A percentile compares a stretch with the other conserved stretches of the same genome.
phyloP scores from a whole-genome alignment of 768 basidiomycete genomes.

The Trametes villosa region DNA sequence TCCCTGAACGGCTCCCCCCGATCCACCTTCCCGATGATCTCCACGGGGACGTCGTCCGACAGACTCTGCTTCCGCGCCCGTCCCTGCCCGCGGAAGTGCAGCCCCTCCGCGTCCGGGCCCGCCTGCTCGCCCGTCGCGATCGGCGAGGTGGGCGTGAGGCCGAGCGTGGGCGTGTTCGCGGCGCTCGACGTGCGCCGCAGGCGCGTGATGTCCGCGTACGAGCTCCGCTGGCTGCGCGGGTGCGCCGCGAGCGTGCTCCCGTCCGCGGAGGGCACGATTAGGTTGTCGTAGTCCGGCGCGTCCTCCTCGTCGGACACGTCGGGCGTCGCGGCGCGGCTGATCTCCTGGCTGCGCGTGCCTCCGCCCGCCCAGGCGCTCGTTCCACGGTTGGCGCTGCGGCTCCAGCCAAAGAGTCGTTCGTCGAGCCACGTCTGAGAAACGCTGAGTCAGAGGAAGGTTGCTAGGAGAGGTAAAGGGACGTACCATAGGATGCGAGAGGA shows the following conservation, averaged over 20 bases:
- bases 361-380: conserved; percentile 90
- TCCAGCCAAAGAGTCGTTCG: conserved; percentile 93
- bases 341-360: conserved; percentile 59
- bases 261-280: conserved; percentile 63
- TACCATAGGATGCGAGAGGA: conserved; percentile 87
- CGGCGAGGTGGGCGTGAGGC: conserved; percentile 15
- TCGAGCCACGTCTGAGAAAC: conserved; percentile 77
- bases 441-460: conserved; percentile 1
- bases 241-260: conserved; percentile 38
- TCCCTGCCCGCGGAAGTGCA: conserved; percentile 41
- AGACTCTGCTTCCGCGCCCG: conserved; percentile 66
- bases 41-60: conserved; percentile 64
- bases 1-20: conserved; percentile 60
- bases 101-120: conserved; percentile 42
- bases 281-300: conserved; percentile 86
- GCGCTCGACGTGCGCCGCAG: conserved; percentile 52
- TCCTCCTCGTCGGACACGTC: conserved; percentile 87
- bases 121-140: conserved; percentile 19
- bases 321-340: conserved; percentile 68
- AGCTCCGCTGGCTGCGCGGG: conserved; percentile 36
- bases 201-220: conserved; percentile 80
- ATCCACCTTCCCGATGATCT: conserved; percentile 63
- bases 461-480: conserved; percentile 30
- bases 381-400: conserved; percentile 73
- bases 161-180: conserved; percentile 54